Evolutionary conservation across 371 early-diverging fungal genomes (phyloP), one percentile per base, ranked within the genome.

Genomic region (Dinochytrium kinnereticum): DNA sequence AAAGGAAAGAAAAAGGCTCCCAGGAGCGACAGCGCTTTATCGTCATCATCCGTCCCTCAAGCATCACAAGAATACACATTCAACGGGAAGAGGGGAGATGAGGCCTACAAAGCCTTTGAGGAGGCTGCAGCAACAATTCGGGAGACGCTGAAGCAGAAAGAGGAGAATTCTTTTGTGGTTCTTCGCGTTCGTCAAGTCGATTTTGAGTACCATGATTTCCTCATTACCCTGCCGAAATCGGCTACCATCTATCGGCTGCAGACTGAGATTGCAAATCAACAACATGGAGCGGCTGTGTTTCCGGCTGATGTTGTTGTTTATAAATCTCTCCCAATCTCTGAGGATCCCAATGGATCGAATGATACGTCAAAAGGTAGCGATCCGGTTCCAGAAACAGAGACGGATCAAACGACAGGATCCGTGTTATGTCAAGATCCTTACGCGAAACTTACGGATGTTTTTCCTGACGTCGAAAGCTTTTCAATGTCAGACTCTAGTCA

Each of bases 141-240:
- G 17, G 75, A 65, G 53, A 66, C n/a, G 34, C 71, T 72, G 21
- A 71, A 49, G 30, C 34, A 36, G 38, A 66, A 61, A 30, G 49
- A 37, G 34, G 69, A 76, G 24, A 26, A 71, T 55, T 40, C 64
- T 7, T 33, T 40, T 34, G 72, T 72, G 3, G 57, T 68, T 30
- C 37, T 76, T 19, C 76, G 65, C 39, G 71, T 75, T 36, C 72
- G 73, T 26, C 79, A 78, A 53, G 66, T 75, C 36, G 79, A 67
- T 26, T 72, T 75, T 57, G 71, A 67, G 1, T 39, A 40, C 13
- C 69, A 69, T 37, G 76, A 75, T 33, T 61, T 74, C 28, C 36
- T 75, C 24, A 50, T 80, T 2, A 72, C 68, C 10, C 55, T 81
- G 39, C 76, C 78, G 24, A 81, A 78, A 67, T 24, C 50, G 15